Conservation (phyloP, 345 rosid genomes). For the Heritiera fomes region DNA sequence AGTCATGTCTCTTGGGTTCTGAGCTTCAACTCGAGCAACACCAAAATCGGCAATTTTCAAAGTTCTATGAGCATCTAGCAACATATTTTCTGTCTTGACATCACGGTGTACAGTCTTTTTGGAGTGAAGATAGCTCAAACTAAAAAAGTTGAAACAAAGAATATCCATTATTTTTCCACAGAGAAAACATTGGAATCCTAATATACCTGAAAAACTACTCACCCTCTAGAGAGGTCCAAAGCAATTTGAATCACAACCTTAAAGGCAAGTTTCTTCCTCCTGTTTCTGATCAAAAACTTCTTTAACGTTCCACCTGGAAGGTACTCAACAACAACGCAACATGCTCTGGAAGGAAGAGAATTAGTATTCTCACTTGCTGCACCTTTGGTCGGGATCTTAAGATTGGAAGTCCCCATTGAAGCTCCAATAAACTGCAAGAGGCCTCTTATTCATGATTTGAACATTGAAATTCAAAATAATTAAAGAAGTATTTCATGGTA, state of each 20-base stretch:
- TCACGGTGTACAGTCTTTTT: slow-evolving; percentile 76
- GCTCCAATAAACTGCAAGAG: slow-evolving; percentile 70
- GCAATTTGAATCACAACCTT: slow-evolving; percentile 72
- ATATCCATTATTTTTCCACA: not conserved
- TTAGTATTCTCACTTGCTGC: slow-evolving; percentile 40
- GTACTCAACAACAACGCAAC: slow-evolving; percentile 85
- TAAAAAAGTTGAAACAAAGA: slow-evolving; percentile 26
- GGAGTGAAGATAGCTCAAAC: slow-evolving; percentile 80
- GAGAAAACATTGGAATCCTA: not conserved
- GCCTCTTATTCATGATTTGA: slow-evolving; percentile 3
- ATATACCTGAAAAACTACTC: slow-evolving; percentile 2
- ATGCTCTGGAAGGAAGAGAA: slow-evolving; percentile 65
- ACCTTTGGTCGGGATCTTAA: slow-evolving; percentile 50
- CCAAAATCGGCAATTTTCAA: slow-evolving; percentile 86
- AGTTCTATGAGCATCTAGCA: slow-evolving; percentile 59
- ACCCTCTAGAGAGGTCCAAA: slow-evolving; percentile 86
- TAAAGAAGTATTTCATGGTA: not conserved
- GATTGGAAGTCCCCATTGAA: slow-evolving; percentile 85
- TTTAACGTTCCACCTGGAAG: slow-evolving; percentile 73
- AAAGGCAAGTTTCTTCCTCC: slow-evolving; percentile 58
- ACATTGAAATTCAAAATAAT: slow-evolving; percentile 8
- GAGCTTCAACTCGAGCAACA: slow-evolving; percentile 89
- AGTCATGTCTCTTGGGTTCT: slow-evolving; percentile 84
- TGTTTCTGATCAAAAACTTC: slow-evolving; percentile 64
- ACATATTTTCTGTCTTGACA: slow-evolving; percentile 83